Percentiles rank a stretch among this genome's conserved stretches.
Evolutionary conservation across 2,329 filamentous ascomycete genomes (phyloP).

Genomic region (Stemphylium beticola): DNA sequence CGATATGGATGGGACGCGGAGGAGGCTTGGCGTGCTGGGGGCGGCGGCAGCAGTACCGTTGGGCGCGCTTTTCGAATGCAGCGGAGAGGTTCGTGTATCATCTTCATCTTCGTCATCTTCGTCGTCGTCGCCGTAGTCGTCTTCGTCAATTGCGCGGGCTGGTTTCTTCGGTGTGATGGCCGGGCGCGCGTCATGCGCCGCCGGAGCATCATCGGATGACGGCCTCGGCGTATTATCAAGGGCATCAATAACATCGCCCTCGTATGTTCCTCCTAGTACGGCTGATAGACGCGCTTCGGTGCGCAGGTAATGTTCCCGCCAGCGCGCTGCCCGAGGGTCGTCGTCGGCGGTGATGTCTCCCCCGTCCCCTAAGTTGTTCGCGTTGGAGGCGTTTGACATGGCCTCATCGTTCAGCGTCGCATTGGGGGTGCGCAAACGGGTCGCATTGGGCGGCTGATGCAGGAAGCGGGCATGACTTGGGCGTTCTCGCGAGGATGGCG

Average conservation of each 20-base stretch:
- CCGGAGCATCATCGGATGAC: slow-evolving; percentile 38
- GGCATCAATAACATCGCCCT: slow-evolving; percentile 31
- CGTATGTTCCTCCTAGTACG: slow-evolving; percentile 66
- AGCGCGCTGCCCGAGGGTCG: slow-evolving; percentile 60
- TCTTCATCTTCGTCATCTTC: slow-evolving; percentile 60
- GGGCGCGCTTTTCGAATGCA: slow-evolving; percentile 61
- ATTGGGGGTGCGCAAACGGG: slow-evolving; percentile 51
- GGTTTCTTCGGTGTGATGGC: slow-evolving; percentile 70
- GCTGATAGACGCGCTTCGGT: slow-evolving; percentile 77
- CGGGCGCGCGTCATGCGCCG: slow-evolving; percentile 53
- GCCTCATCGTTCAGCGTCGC: slow-evolving; percentile 53
- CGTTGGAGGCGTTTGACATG: slow-evolving; percentile 48
- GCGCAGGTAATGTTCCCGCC: slow-evolving; percentile 77
- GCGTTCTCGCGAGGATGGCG: slow-evolving; percentile 50
- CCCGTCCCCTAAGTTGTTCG: slow-evolving; percentile 46
- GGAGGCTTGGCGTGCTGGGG: slow-evolving; percentile 65
- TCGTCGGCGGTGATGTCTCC: slow-evolving; percentile 53
- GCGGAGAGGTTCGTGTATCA: slow-evolving; percentile 54
- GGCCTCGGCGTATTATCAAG: slow-evolving; percentile 30
- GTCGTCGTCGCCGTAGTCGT: slow-evolving; percentile 84
- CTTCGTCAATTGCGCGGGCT: slow-evolving; percentile 79
- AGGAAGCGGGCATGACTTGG: slow-evolving; percentile 51
- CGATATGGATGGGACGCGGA: slow-evolving; percentile 70
- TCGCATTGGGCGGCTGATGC: slow-evolving; percentile 42
- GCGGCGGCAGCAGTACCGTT: slow-evolving; percentile 60